These are phyloP conservation scores for Phycomyces nitens DNA, from an alignment of 192 early-diverging fungal species.

Conservation along the genomic window DNA sequence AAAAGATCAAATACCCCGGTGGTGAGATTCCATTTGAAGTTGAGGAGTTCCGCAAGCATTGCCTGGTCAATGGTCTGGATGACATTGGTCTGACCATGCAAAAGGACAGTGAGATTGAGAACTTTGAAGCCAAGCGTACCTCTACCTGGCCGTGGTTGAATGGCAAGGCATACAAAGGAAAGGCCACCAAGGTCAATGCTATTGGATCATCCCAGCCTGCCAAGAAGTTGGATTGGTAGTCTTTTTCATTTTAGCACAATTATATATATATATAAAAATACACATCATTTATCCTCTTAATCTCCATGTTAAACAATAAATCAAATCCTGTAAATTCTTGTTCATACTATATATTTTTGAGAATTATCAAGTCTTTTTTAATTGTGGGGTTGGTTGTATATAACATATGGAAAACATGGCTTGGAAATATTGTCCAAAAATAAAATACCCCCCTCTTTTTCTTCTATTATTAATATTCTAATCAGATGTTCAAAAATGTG, in stretches of 20 bases:
- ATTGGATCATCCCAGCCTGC: slow-evolving; percentile 9
- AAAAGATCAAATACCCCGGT: slow-evolving; percentile 42
- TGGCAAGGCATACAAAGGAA: slow-evolving; percentile 40
- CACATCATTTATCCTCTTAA: not conserved
- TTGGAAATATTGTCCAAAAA: no score
- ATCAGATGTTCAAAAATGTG: no score
- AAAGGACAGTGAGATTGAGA: slow-evolving; percentile 48
- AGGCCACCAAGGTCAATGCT: slow-evolving; percentile 16
- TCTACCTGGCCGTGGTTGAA: slow-evolving; percentile 63
- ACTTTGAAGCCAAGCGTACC: slow-evolving; percentile 51
- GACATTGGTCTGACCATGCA: slow-evolving; percentile 71
- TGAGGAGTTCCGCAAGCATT: slow-evolving; percentile 55
- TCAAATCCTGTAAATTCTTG: no score
- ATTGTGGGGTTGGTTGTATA: no score
- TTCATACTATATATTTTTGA: no score
- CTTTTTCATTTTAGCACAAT: no score
- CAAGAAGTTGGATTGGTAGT: slow-evolving; percentile 37
- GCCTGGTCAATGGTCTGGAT: slow-evolving; percentile 67
- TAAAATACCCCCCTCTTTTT: no score
- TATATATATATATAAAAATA: not conserved
- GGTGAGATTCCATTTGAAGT: slow-evolving; percentile 56
- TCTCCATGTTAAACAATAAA: not conserved
- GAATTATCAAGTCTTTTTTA: no score
- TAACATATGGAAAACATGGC: no score
- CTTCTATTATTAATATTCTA: no score